Conservation (phyloP, 805 yeast species). For the Geotrichum ghanense region DNA sequence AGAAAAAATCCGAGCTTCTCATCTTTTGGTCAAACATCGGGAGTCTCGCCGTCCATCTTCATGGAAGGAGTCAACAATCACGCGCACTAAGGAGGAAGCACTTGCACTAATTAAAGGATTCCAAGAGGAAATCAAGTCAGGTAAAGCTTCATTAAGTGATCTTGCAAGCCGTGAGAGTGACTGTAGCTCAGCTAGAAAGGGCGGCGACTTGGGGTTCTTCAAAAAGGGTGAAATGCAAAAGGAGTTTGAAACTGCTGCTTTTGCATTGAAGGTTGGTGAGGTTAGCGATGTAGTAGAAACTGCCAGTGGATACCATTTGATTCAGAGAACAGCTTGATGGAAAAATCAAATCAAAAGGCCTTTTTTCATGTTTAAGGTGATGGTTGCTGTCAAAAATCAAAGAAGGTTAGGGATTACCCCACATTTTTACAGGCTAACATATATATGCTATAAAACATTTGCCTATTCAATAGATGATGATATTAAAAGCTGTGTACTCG, state of each 20-base stretch:
- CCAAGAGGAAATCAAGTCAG: constrained; percentile 48
- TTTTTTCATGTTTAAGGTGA: no score
- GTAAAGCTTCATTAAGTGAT: constrained; percentile 54
- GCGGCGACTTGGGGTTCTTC: constrained; percentile 88
- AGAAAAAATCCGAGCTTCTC: constrained; percentile 66
- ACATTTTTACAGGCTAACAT: no score
- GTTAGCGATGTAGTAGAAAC: constrained; percentile 74
- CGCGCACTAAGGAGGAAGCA: constrained; percentile 78
- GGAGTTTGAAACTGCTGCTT: constrained; percentile 80
- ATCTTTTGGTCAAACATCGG: constrained; percentile 70
- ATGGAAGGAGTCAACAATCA: constrained; percentile 72
- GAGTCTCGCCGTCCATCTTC: constrained; percentile 85
- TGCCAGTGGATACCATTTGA: constrained; percentile 82
- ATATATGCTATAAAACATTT: no score
- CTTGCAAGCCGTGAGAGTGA: constrained; percentile 79
- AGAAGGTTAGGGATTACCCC: no score
- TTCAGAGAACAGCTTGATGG: constrained; percentile 71
- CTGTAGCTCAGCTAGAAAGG: constrained; percentile 73
- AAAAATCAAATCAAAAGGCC: no score
- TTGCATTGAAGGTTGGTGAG: constrained; percentile 71
- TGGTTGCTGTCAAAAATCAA: no score
- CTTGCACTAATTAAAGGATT: constrained; percentile 42
- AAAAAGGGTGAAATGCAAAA: constrained; percentile 94
- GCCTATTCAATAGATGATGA: no score
- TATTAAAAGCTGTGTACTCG: no score